Evolutionary conservation across 2,329 filamentous ascomycete species (phyloP).

Genomic region (Plectosphaerella plurivora): DNA sequence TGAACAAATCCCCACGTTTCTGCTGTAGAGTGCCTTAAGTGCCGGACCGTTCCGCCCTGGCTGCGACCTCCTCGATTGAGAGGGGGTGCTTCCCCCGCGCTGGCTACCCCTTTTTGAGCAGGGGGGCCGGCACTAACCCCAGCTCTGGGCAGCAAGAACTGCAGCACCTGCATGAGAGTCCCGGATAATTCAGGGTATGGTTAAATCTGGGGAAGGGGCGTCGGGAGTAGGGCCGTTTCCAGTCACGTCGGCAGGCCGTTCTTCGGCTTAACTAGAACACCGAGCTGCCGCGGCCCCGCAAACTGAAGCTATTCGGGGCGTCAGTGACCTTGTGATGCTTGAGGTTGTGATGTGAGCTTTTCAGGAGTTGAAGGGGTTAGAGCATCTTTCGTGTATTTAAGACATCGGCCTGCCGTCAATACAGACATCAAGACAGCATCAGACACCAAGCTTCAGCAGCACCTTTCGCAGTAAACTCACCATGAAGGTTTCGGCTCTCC

Average conservation of each 20-base stretch:
- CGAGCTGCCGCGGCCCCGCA: no score
- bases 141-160: not conserved
- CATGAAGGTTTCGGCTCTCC: constrained; percentile 8
- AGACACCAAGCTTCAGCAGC: not conserved
- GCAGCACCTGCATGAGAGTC: not conserved
- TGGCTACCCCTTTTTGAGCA: not conserved
- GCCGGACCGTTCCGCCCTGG: no score
- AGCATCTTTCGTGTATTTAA: not conserved
- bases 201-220: constrained; percentile 1
- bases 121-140: not conserved
- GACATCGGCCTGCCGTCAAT: not conserved
- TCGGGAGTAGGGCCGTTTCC: constrained; percentile 2
- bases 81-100: not conserved
- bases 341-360: no score
- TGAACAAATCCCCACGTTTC: no score
- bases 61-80: no score
- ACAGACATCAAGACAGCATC: not conserved
- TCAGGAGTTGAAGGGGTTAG: not conserved
- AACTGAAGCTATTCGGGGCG: no score
- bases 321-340: no score
- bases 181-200: not conserved
- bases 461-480: not conserved
- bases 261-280: not conserved
- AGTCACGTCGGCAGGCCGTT: not conserved
- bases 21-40: no score